Evolutionary conservation across 441 rosid genomes (phyloP), one percentile per base, ranked within the genome.

Genomic region (Gossypium lobatum): DNA sequence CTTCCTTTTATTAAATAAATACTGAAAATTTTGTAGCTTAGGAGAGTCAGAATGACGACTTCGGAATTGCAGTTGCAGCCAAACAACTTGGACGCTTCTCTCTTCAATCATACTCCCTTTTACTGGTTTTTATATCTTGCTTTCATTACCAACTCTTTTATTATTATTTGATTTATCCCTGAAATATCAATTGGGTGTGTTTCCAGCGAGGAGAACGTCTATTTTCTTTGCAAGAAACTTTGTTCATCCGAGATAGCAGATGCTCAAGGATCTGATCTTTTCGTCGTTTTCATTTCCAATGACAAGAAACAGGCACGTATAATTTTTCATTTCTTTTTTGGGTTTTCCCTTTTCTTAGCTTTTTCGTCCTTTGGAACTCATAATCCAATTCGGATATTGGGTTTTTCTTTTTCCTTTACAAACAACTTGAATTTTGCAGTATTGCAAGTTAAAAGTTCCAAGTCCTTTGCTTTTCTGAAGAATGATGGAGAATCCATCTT

Each of bases 301-400:
- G 91, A 92, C 54, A 89, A 86, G 83, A 93, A 91, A 78, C 90
- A 89, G 96, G 98, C 87, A 88, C 74, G 89, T 70, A 21, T 45
- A 64, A 64, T 66, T 64, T 52, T 18, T 48, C 37, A 14, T 64
- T 54, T 61, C 18, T 31, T 25, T 67, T 77, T 7, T 20, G 69
- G 34, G 3, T 61, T 52, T 39, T 52, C 7, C 2, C 6, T 31
- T 25, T 72, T 58, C 46, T 61, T 20, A 17, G 52, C 23, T 37
- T 25, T 74, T 10, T 50, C 25, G 2, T n/a, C 52, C 39, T 46
- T 68, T 68, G n/a, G 72, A 26, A 50, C 7, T 50, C 23, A 4
- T 42, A 25, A 13, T 37, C 8, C 16, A 9, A 54, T 21, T 60
- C 21, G n/a, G 34, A 23, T 59, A 45, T 6, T 39, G 64, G 60